Evolutionary conservation across 2,329 filamentous ascomycete species (phyloP).

Genomic region (Chaetomium sp.): DNA sequence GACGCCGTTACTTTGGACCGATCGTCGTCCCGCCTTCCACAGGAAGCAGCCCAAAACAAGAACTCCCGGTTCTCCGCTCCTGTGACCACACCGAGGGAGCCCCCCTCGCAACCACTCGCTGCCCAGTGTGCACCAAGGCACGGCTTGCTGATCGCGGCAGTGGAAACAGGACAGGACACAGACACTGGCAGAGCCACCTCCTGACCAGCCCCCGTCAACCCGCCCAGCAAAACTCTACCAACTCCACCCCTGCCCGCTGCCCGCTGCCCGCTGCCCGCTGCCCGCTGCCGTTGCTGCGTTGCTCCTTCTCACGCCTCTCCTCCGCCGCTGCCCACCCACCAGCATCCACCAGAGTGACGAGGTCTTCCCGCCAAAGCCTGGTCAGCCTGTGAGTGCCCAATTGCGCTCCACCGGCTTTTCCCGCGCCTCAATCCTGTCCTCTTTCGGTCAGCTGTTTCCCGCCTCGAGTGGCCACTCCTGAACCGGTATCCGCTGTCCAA

Average conservation of each 20-base stretch:
- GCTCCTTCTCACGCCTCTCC: not conserved
- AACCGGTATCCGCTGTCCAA: not conserved
- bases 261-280: not conserved
- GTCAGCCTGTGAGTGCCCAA: constrained; percentile 1
- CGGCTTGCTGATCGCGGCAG: constrained; percentile 35
- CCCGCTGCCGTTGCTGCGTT: not conserved
- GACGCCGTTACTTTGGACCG: constrained; percentile 13
- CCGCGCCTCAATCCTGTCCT: constrained; percentile 7
- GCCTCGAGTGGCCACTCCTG: constrained; percentile 9
- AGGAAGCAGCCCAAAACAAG: constrained; percentile 30
- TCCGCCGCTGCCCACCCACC: not conserved
- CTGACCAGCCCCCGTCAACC: constrained; percentile 28
- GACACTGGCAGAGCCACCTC: constrained; percentile 26
- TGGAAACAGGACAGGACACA: constrained; percentile 32
- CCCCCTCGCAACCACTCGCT: constrained; percentile 27
- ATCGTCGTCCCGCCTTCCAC: constrained; percentile 32
- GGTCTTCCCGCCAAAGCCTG: constrained; percentile 1
- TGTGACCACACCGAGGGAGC: constrained; percentile 28
- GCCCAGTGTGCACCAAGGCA: constrained; percentile 31
- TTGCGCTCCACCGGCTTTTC: constrained; percentile 7
- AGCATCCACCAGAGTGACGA: not conserved
- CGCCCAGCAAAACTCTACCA: constrained; percentile 12
- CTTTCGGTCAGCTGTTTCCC: constrained; percentile 13
- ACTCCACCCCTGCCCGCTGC: not conserved
- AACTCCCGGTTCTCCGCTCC: constrained; percentile 25